phyloP scores from a whole-genome alignment of 306 rosid species.

The Cucurbita ficifolia region DNA sequence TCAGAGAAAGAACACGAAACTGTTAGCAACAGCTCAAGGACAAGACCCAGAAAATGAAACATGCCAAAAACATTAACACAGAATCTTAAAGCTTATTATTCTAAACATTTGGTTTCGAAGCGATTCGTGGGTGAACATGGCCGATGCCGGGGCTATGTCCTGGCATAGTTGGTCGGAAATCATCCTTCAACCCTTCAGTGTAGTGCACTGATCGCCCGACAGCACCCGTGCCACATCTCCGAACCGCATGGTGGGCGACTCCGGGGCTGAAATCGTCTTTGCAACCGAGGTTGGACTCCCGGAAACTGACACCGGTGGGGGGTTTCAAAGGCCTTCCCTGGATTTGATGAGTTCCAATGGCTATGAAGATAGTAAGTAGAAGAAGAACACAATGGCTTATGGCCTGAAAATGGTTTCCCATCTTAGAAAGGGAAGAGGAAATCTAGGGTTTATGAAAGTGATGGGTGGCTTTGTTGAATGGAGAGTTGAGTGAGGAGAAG shows the following conservation, averaged over 20 bases:
- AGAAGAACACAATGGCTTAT: not conserved
- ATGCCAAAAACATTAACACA: not conserved
- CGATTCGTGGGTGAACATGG: not conserved
- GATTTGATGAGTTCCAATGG: not conserved
- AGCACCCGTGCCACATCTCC: not conserved
- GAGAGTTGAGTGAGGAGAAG: not conserved
- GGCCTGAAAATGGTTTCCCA: not conserved
- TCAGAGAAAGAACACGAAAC: not conserved
- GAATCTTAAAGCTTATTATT: not conserved
- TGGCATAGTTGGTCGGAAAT: not conserved
- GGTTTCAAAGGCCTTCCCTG: not conserved
- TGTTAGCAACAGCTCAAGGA: not conserved
- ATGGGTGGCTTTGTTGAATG: not conserved
- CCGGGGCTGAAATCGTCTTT: conserved; percentile 2
- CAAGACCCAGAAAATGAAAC: not conserved
- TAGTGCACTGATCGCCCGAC: not conserved
- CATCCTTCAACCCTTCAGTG: not conserved
- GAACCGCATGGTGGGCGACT: not conserved
- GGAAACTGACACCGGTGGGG: not conserved
- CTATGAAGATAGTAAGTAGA: not conserved
- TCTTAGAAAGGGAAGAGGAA: not conserved
- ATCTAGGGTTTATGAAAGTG: not conserved
- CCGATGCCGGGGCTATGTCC: conserved; percentile 7
- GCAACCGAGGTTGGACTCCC: not conserved
- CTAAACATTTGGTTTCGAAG: conserved; percentile 1